Evolutionary conservation across 768 basidiomycete species (phyloP).

Genomic region (button mushroom (Agaricus bisporus)): DNA sequence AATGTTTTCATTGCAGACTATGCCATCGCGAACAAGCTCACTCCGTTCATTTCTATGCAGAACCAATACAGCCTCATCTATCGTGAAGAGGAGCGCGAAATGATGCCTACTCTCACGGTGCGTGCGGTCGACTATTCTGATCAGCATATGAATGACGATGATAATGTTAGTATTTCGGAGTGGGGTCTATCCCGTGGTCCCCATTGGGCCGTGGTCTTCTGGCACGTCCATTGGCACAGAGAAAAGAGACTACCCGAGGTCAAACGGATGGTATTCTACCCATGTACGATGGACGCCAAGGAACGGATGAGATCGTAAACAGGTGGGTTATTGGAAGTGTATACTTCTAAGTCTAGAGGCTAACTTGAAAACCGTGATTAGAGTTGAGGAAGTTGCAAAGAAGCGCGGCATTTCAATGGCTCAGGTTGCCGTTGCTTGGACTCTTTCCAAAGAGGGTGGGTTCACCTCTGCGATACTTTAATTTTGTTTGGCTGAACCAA

Average conservation of each 20-base stretch:
- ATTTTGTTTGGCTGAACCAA: neutral
- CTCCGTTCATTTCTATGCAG: constrained; percentile 66
- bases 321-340: constrained; percentile 21
- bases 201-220: constrained; percentile 54
- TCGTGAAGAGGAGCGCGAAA: constrained; percentile 60
- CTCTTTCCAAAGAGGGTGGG: constrained; percentile 34
- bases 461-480: neutral
- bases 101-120: constrained; percentile 55
- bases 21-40: constrained; percentile 50
- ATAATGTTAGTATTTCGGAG: constrained; percentile 36
- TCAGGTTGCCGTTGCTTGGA: constrained; percentile 48
- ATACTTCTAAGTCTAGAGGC: neutral
- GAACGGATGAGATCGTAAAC: constrained; percentile 30
- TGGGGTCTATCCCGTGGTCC: constrained; percentile 56
- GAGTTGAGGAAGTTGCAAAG: constrained; percentile 52
- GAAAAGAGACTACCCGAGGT: constrained; percentile 32
- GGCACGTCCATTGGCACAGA: constrained; percentile 27
- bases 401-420: constrained; percentile 50
- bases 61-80: constrained; percentile 60
- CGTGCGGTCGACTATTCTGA: neutral
- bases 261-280: constrained; percentile 25
- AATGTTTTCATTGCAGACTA: constrained; percentile 34
- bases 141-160: too few relatives aligned
- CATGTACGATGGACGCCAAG: constrained; percentile 18
- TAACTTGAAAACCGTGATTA: constrained; percentile 11